Evolutionary conservation across 768 basidiomycete species (phyloP), one percentile per base, ranked within the genome.

Genomic region (Tylopilus felleus): DNA sequence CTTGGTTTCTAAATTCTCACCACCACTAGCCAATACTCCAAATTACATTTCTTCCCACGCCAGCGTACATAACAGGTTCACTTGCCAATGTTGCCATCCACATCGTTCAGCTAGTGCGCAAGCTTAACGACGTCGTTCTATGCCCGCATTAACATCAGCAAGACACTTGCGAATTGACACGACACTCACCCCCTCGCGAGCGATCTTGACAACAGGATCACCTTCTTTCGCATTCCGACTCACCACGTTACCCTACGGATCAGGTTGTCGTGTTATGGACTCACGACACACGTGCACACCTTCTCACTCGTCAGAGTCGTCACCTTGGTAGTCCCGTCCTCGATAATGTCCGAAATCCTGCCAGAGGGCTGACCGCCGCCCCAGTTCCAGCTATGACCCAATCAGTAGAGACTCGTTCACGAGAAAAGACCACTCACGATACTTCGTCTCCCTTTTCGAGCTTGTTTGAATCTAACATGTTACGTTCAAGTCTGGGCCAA

Each of bases 71-170:
- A 47, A 60, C 35, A 31, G 43, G 14, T 35, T 51, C 41, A 41
- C 14, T 27, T 56, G 8, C 74, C 73, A n/a, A n/a, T n/a, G n/a
- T n/a, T n/a, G n/a, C n/a, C n/a, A n/a, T n/a, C n/a, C 13, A 74
- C 73, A 54, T 75, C 71, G 38, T 77, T 75, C 56, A 81, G 55
- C 64, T 81, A 78, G 52, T 79, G 77, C 0, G 77, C 77, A 8
- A 77, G 67, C 72, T 80, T 80, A 44, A 80, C 78, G 3, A 78
- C 77, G 56, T 80, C 72, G 52, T 79, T 81, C 77, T 80, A 28
- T 21, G 16, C 19, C 22, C 22, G 29, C 14, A 21, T 9, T 42
- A 19, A n/a, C n/a, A 43, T 44, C 25, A 44, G 28, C 33, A 16
- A 36, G n/a, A 5, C 5, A 4, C 6, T 8, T 14, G n/a, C 13